Evolutionary conservation across 192 early-diverging fungal genomes (phyloP).

Genomic region (Umbelopsis vinacea): DNA sequence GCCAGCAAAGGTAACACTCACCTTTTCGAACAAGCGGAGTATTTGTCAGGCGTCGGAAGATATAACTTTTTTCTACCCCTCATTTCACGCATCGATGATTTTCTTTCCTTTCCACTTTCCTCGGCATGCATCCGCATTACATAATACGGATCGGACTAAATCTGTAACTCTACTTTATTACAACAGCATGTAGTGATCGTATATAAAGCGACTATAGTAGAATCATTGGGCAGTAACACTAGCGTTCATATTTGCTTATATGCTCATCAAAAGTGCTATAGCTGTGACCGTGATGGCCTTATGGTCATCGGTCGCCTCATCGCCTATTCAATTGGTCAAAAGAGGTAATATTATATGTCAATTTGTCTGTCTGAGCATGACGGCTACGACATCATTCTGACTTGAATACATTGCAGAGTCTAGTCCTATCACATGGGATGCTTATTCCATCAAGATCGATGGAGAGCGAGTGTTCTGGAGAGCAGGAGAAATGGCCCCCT

Average conservation of each 20-base stretch:
- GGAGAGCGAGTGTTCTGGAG: conserved; percentile 24
- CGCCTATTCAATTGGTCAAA: conserved; percentile 4
- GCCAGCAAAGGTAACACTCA: neutral
- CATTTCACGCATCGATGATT: neutral
- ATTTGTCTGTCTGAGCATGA: neutral
- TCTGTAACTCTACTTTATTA: conserved; percentile 1
- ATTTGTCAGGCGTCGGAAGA: conserved; percentile 19
- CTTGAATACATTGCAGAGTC: neutral
- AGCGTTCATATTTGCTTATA: neutral
- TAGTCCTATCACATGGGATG: conserved; percentile 26
- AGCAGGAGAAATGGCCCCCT: conserved; percentile 22
- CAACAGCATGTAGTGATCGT: neutral
- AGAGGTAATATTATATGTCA: neutral
- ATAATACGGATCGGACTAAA: conserved; percentile 12
- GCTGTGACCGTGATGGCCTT: neutral
- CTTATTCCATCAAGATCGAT: conserved; percentile 25
- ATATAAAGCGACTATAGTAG: neutral
- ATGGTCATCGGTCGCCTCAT: conserved; percentile 1
- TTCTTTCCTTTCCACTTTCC: neutral
- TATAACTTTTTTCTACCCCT: neutral
- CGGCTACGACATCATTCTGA: neutral
- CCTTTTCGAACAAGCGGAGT: neutral
- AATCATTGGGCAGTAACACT: neutral
- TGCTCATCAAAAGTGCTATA: conserved; percentile 10
- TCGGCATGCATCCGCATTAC: neutral